A percentile compares a stretch with the other conserved stretches of the same genome.
These are phyloP conservation scores for Arachis stenosperma DNA, from an alignment of 306 rosid genomes.

Conservation along the genomic window DNA sequence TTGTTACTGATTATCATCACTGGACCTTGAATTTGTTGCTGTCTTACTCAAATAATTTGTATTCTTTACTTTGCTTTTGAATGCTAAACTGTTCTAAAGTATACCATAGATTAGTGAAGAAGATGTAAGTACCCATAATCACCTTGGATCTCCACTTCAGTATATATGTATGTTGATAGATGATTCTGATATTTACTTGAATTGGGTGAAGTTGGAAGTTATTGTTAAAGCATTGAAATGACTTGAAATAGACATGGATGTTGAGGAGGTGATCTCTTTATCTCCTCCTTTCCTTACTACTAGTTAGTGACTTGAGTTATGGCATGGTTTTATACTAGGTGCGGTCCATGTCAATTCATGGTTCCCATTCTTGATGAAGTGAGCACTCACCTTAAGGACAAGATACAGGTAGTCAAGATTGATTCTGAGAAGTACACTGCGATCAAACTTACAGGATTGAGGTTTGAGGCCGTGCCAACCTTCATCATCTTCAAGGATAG, in stretches of 20 bases:
- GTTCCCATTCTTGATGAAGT: slow-evolving; percentile 85
- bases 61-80: too few species aligned
- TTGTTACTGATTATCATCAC: too few species aligned
- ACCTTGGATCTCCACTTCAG: slow-evolving; percentile 5
- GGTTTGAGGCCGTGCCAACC: slow-evolving; percentile 94
- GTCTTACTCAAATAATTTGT: too few species aligned
- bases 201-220: slow-evolving; percentile 92
- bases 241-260: slow-evolving; percentile 93
- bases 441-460: slow-evolving; percentile 71
- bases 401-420: slow-evolving; percentile 77
- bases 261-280: slow-evolving; percentile 74
- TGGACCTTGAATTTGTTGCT: too few species aligned
- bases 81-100: slow-evolving; percentile 39
- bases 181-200: slow-evolving; percentile 19
- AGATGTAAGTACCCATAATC: slow-evolving; percentile 62
- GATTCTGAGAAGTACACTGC: slow-evolving; percentile 92
- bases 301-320: too few species aligned
- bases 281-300: neutral
- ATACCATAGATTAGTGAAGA: slow-evolving; percentile 91
- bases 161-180: slow-evolving; percentile 23
- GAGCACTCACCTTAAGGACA: slow-evolving; percentile 59
- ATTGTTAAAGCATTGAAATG: slow-evolving; percentile 89
- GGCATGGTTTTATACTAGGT: slow-evolving; percentile 48
- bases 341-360: slow-evolving; percentile 99
- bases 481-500: slow-evolving; percentile 91